Evolutionary conservation across 2,329 filamentous ascomycete species (phyloP).

Genomic region (Microcyclosporella mali): DNA sequence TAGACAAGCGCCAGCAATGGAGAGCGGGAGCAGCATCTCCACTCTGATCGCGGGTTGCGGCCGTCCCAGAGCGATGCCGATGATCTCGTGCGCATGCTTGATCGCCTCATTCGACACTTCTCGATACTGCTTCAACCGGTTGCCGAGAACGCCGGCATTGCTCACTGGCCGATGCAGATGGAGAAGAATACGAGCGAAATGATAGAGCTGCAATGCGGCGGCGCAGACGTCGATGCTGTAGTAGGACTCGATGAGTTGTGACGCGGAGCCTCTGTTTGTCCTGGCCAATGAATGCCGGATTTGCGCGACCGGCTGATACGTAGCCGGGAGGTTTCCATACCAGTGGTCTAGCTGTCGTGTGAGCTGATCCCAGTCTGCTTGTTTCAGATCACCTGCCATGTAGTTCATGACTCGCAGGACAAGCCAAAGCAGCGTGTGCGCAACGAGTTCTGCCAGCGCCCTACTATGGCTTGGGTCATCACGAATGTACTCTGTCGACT

Average conservation of each 20-base stretch:
- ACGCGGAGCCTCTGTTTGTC: conserved; percentile 3
- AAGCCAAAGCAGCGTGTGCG: conserved; percentile 60
- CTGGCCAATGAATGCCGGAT: conserved; percentile 22
- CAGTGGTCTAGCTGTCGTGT: conserved; percentile 54
- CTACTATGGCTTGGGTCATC: conserved; percentile 43
- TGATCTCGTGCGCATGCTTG: conserved; percentile 54
- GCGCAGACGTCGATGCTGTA: conserved; percentile 58
- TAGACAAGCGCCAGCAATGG: conserved; percentile 56
- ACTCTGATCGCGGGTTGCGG: conserved; percentile 52
- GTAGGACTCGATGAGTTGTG: conserved; percentile 50
- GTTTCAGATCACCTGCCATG: conserved; percentile 45
- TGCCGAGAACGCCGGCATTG: conserved; percentile 40
- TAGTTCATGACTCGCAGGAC: conserved; percentile 60
- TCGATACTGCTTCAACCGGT: conserved; percentile 50
- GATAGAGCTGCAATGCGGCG: conserved; percentile 59
- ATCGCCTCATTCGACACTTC: conserved; percentile 50
- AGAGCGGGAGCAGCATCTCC: conserved; percentile 53
- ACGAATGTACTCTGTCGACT: conserved; percentile 45
- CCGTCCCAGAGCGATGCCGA: conserved; percentile 53
- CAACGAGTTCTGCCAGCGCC: conserved; percentile 41
- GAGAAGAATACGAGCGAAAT: conserved; percentile 57
- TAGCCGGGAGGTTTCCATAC: conserved; percentile 54
- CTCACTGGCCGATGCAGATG: conserved; percentile 52
- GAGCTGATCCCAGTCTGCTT: conserved; percentile 46
- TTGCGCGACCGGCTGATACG: conserved; percentile 52